phyloP scores from a whole-genome alignment of 2,329 filamentous ascomycete species.

The Escovopsis weberi region DNA sequence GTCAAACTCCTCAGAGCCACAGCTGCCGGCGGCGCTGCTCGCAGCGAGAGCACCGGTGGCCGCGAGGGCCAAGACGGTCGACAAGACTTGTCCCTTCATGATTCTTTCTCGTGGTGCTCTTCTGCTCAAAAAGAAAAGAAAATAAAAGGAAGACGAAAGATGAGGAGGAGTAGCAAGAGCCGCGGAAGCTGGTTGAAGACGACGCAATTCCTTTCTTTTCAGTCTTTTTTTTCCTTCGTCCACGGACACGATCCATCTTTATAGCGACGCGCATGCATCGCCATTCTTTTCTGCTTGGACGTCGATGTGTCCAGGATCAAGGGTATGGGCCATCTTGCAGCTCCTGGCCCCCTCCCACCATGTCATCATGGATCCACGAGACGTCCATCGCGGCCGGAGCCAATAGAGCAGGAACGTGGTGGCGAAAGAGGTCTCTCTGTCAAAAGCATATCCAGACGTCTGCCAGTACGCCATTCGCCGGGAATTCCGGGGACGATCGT shows the following conservation, averaged over 20 bases:
- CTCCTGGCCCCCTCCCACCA: not conserved
- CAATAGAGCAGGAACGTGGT: constrained; percentile 18
- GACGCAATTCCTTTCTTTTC: no score
- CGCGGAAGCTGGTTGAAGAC: not conserved
- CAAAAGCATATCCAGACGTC: not conserved
- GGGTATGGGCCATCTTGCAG: not conserved
- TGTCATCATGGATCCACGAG: not conserved
- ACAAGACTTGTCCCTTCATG: constrained; percentile 20
- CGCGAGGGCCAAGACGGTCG: constrained; percentile 15
- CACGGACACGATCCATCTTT: no score
- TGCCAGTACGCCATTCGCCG: no score
- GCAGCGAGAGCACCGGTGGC: constrained; percentile 14
- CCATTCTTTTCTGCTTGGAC: no score
- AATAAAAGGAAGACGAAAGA: not conserved
- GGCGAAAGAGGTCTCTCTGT: constrained; percentile 6
- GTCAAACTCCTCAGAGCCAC: constrained; percentile 21
- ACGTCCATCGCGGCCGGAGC: constrained; percentile 6
- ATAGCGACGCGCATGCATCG: no score
- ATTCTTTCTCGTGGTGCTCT: not conserved
- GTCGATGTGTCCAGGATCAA: no score
- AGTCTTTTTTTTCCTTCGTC: no score
- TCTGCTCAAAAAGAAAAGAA: not conserved
- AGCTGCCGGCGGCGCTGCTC: constrained; percentile 19
- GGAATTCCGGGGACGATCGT: not conserved
- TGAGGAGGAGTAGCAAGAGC: not conserved